Base-by-base conservation (phyloP, 1,284 basidiomycete species). In the Puccinia horiana region DNA sequence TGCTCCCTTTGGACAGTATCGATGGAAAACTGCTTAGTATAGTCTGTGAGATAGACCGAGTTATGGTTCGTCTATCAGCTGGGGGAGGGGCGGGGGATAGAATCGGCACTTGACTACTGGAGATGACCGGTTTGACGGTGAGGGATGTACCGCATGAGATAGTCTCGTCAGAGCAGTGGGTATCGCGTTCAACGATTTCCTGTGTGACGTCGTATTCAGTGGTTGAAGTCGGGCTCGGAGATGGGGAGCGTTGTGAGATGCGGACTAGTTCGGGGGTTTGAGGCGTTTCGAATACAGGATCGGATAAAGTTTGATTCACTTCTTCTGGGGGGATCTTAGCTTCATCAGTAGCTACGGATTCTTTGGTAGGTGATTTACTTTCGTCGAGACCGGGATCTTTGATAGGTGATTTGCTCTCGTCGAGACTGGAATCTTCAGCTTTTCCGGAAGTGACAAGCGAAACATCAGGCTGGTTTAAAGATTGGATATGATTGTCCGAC, bases 31-130 rank as follows among this genome's bases (percentile, higher is more conserved):
- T 16, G 69, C 32, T 72, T 12, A 65, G 14, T 54, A 65, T 23
- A 32, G 56, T 23, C 20, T 61, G 37, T 16, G 75, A 76, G 18
- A 32, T 9, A 26, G 75, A 58, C 32, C 75, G 56, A 12, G 23
- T 54, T 44, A n/a, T 3, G 44, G 56, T 26, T 3, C 75, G 56
- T 37, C 75, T 35, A 37, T n/a, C 56, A 37, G 42, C 40, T n/a
- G 75, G 75, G 18, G 75, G 26, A 23, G 75, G 75, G 23, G 75
- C 75, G 32, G 75, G 75, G 16, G 69, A 76, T 42, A 76, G 40
- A 42, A 47, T 61, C 9, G 40, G 75, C 32, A 44, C 61, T 29
- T 58, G 52, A 32, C 20, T 58, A n/a, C 29, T 54, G 29, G 32
- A 42, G 14, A 23, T 44, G 35, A 40, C 20, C n/a, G 44, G 42